Base-by-base conservation (phyloP, 2,329 filamentous ascomycete genomes). In the Nigrograna mackinnonii region DNA sequence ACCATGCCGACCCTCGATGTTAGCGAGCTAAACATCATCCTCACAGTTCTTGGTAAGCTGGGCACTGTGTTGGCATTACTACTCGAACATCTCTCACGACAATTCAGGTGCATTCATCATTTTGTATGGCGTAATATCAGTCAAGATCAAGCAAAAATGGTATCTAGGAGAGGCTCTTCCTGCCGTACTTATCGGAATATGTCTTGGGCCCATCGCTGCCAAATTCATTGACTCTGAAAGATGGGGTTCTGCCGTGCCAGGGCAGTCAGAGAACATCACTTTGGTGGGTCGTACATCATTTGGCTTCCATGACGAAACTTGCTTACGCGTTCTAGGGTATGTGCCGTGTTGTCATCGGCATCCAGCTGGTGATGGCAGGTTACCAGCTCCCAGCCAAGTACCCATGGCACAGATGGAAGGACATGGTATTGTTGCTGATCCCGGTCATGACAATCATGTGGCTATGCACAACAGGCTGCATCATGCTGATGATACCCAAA, bases 331-430 rank as follows among this genome's bases (percentile, higher is more conserved):
- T 9, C 22, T 68, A 33, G 52, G 74, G 73, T n/a, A 53, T 82
- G 9, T 73, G 72, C 46, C 71, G 80, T 17, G 68, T 83, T 22
- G 77, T 82, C 44, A 82, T 83, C 42, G 78, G 79, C 2, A 71
- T 83, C 3, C 80, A 83, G 50, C 69, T 83, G 21, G 69, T 82
- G 28, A 83, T 83, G 45, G 79, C 78, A 2, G 80, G 80, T 21
- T 82, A 78, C 51, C 78, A 83, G 52, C 62, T 83, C 1, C 80
- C 80, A 0, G 76, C 76, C 34, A 75, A 71, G 53, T 83, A 82
- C 56, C 11, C 16, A 9, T 33, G 31, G 31, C 11, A 33, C 18
- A 11, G 31, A 17, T 33, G 31, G 31, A 33, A 33, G 16, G 31
- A 33, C 31, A 33, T 33, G 31, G 31, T 17, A 9, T 17, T 33